phyloP scores from a whole-genome alignment of 208 protist genomes.

The Leishmania gerbilli region DNA sequence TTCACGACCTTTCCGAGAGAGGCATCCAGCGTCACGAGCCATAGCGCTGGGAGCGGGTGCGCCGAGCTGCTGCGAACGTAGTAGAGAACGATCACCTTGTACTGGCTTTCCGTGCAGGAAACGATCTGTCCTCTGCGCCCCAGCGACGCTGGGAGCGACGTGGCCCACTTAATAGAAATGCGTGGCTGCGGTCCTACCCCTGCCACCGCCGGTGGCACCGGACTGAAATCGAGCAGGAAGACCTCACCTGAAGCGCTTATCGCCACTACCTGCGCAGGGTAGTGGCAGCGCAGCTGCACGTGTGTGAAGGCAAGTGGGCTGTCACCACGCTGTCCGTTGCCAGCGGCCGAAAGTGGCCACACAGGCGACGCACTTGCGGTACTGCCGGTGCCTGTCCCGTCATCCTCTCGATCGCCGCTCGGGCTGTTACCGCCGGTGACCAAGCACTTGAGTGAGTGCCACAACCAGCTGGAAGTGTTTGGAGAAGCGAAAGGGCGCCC shows the following conservation, averaged over 20 bases:
- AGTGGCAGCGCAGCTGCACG: conserved; percentile 44
- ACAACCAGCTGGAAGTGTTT: conserved; percentile 2
- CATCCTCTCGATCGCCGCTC: neutral
- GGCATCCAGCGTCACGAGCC: conserved; percentile 59
- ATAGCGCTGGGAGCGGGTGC: conserved; percentile 39
- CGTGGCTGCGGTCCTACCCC: neutral
- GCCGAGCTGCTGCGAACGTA: conserved; percentile 38
- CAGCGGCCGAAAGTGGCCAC: conserved; percentile 22
- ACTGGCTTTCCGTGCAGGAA: conserved; percentile 46
- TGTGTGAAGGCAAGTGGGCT: conserved; percentile 46
- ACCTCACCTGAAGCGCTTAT: conserved; percentile 56
- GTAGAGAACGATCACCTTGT: conserved; percentile 54
- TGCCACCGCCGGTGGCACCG: conserved; percentile 14
- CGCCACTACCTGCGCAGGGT: conserved; percentile 52
- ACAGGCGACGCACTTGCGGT: neutral
- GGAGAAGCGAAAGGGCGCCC: conserved; percentile 4
- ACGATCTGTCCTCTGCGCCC: conserved; percentile 43
- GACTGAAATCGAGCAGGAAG: conserved; percentile 51
- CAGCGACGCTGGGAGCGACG: conserved; percentile 54
- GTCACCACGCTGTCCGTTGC: conserved; percentile 1
- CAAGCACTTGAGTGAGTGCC: conserved; percentile 33
- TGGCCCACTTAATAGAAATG: conserved; percentile 47
- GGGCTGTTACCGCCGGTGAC: conserved; percentile 16
- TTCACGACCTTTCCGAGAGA: conserved; percentile 55
- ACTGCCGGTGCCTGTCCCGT: too few species aligned